A percentile compares a stretch with the other conserved stretches of the same genome.
Conservation (phyloP, 148 eudicot species). For the Rhododendron vialii region DNA sequence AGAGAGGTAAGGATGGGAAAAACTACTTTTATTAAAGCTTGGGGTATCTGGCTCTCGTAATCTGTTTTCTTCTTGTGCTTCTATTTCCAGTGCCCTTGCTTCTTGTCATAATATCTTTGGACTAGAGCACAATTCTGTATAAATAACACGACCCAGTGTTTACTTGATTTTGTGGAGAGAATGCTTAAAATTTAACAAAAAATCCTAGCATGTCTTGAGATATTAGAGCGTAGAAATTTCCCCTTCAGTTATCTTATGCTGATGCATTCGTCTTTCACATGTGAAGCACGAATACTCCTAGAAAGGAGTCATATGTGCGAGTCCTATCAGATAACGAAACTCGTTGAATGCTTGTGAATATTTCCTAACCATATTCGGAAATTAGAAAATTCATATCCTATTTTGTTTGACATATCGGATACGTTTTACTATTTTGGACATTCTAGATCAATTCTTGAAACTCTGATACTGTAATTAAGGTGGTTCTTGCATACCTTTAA, state of each 20-base stretch:
- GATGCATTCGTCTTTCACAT: neutral
- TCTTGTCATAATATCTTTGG: neutral
- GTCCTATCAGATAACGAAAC: neutral
- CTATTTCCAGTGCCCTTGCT: neutral
- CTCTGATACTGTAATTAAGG: neutral
- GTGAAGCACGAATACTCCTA: neutral
- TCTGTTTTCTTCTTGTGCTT: neutral
- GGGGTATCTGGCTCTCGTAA: neutral
- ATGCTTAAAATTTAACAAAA: neutral
- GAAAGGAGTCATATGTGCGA: neutral
- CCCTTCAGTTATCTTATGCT: neutral
- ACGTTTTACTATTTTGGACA: neutral
- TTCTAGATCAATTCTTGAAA: neutral
- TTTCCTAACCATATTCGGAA: neutral
- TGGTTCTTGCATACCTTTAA: neutral
- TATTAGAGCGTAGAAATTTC: neutral
- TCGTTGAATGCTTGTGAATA: neutral
- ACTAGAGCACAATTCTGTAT: neutral
- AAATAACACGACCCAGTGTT: neutral
- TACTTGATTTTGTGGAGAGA: neutral
- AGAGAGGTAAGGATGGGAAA: slow-evolving; percentile 49
- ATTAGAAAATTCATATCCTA: neutral
- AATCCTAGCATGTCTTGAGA: neutral
- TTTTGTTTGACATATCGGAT: neutral
- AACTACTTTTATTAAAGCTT: neutral